These are phyloP conservation scores for Xylariaceae sp. DNA, from an alignment of 2,329 filamentous ascomycete genomes.

Conservation along the genomic window DNA sequence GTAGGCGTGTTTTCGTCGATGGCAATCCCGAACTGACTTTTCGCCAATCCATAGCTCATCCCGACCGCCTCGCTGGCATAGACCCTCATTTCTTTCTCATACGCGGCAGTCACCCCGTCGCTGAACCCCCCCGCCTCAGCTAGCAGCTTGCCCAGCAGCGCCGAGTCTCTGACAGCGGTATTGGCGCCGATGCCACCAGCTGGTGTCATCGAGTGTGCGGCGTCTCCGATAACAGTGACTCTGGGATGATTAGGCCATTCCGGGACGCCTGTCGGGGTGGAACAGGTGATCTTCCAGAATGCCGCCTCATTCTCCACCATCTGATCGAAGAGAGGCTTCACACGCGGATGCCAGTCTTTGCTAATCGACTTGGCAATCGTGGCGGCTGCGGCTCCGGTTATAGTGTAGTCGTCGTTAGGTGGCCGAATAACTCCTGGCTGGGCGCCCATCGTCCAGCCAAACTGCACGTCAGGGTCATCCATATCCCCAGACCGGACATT, in stretches of 20 bases:
- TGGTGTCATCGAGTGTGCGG: constrained; percentile 64
- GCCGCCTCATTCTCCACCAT: constrained; percentile 64
- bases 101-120: constrained; percentile 61
- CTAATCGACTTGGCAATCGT: constrained; percentile 63
- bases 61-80: constrained; percentile 64
- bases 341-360: constrained; percentile 60
- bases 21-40: constrained; percentile 49
- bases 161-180: constrained; percentile 62
- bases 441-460: constrained; percentile 70
- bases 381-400: constrained; percentile 63
- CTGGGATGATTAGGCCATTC: constrained; percentile 65
- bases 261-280: constrained; percentile 64
- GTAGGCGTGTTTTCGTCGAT: constrained; percentile 37
- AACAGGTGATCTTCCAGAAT: constrained; percentile 73
- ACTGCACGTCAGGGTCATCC: constrained; percentile 61
- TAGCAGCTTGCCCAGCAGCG: constrained; percentile 59
- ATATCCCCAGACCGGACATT: constrained; percentile 67
- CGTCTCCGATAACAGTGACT: constrained; percentile 65
- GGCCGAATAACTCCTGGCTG: constrained; percentile 62
- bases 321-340: constrained; percentile 64
- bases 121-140: constrained; percentile 59
- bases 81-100: constrained; percentile 67
- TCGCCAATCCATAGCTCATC: constrained; percentile 59
- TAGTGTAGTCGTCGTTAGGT: constrained; percentile 65
- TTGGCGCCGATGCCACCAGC: constrained; percentile 63